Conservation (phyloP, 2,329 filamentous ascomycete genomes). For the Diaporthe sp. region DNA sequence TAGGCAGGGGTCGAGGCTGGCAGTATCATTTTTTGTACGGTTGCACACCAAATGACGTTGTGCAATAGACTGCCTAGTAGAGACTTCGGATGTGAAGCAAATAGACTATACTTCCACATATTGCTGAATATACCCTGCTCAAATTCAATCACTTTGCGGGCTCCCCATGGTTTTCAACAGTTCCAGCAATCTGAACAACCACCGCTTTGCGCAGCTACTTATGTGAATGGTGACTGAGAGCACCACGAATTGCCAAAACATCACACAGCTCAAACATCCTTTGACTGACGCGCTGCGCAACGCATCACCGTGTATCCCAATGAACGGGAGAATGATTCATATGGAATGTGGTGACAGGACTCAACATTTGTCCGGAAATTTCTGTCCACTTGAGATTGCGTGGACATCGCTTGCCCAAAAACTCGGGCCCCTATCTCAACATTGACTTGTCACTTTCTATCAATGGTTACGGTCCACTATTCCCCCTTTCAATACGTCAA, state of each 20-base stretch:
- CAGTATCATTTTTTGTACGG: background rate
- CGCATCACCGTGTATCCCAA: background rate
- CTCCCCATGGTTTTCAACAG: background rate
- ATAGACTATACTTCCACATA: background rate
- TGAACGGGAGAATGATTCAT: too few species aligned
- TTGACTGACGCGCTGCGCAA: background rate
- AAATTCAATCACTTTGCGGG: background rate
- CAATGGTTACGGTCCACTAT: slow-evolving; percentile 6
- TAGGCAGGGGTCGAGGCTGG: too few species aligned
- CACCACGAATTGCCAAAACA: too few species aligned
- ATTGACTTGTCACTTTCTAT: background rate
- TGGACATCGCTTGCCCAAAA: background rate
- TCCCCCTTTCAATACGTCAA: background rate
- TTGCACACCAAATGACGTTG: background rate
- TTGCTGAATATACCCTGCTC: too few species aligned
- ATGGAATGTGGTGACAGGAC: background rate
- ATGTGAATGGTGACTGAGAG: background rate
- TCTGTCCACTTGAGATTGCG: too few species aligned
- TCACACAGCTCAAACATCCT: too few species aligned
- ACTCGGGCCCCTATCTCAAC: background rate
- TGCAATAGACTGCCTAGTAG: too few species aligned
- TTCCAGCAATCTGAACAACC: background rate
- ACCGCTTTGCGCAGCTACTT: background rate
- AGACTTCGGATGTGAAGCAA: too few species aligned
- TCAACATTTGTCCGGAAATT: background rate